Conservation (phyloP, 495 filamentous ascomycete genomes). For the Sporormia fimetaria region DNA sequence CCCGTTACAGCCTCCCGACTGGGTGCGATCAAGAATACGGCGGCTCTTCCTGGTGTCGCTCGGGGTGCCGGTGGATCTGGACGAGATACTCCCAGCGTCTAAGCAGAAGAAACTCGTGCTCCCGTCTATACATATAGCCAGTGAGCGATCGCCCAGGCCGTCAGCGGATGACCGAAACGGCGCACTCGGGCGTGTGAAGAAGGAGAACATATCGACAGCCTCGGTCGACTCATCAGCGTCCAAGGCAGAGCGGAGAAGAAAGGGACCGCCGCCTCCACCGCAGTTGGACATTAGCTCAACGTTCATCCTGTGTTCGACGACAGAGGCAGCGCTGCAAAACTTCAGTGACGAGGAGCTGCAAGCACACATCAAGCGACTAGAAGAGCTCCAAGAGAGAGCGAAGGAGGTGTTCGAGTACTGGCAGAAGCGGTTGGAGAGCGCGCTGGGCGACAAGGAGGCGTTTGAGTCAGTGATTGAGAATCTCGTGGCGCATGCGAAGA, state of each 20-base stretch:
- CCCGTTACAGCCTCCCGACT: slow-evolving; percentile 90
- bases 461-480: slow-evolving; percentile 99
- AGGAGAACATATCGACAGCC: slow-evolving; percentile 44
- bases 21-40: slow-evolving; percentile 92
- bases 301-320: slow-evolving; percentile 67
- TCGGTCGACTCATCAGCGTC: slow-evolving; percentile 43
- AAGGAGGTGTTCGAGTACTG: slow-evolving; percentile 78
- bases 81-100: slow-evolving; percentile 90
- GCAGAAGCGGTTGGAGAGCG: slow-evolving; percentile 71
- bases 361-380: slow-evolving; percentile 58
- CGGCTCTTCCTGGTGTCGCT: slow-evolving; percentile 92
- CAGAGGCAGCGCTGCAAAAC: slow-evolving; percentile 63
- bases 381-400: slow-evolving; percentile 54
- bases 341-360: slow-evolving; percentile 66
- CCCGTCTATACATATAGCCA: slow-evolving; percentile 60
- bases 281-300: slow-evolving; percentile 69
- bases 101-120: slow-evolving; percentile 97
- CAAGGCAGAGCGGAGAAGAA: slow-evolving; percentile 32
- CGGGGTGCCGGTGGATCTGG: slow-evolving; percentile 89
- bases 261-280: slow-evolving; percentile 55
- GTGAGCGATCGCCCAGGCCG: slow-evolving; percentile 33
- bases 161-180: slow-evolving; percentile 40
- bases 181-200: slow-evolving; percentile 41
- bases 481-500: slow-evolving; percentile 85
- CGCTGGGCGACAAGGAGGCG: slow-evolving; percentile 80